Conservation (phyloP, 495 filamentous ascomycete species). For the Jackrogersella multiformis region DNA sequence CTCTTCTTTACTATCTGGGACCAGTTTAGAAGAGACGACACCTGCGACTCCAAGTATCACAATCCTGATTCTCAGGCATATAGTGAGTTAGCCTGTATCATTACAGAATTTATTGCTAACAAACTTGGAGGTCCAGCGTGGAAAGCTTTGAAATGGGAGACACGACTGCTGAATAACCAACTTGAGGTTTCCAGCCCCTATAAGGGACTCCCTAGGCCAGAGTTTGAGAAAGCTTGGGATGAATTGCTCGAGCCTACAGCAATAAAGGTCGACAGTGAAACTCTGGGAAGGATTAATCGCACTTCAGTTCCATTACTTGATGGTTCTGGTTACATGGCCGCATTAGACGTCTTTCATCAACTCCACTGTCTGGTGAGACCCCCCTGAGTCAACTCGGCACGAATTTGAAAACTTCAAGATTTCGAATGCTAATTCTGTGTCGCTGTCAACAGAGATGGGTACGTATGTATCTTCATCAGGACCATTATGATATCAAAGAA, state of each 20-base stretch:
- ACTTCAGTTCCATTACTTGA: not conserved
- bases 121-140: not conserved
- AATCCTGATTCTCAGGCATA: not conserved
- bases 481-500: not conserved
- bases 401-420: not conserved
- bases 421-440: not conserved
- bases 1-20: not conserved
- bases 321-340: not conserved
- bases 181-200: not conserved
- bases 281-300: not conserved
- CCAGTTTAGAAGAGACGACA: not conserved
- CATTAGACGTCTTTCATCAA: not conserved
- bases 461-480: not conserved
- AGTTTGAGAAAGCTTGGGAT: not conserved
- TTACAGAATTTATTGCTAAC: not conserved
- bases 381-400: no score
- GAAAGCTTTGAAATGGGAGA: not conserved
- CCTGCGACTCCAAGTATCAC: not conserved
- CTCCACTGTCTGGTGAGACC: not conserved
- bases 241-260: not conserved
- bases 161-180: not conserved
- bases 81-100: not conserved
- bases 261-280: not conserved
- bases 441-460: not conserved
- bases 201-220: not conserved